Base-by-base conservation (phyloP, 768 basidiomycete species). In the Hygrophorus russula region DNA sequence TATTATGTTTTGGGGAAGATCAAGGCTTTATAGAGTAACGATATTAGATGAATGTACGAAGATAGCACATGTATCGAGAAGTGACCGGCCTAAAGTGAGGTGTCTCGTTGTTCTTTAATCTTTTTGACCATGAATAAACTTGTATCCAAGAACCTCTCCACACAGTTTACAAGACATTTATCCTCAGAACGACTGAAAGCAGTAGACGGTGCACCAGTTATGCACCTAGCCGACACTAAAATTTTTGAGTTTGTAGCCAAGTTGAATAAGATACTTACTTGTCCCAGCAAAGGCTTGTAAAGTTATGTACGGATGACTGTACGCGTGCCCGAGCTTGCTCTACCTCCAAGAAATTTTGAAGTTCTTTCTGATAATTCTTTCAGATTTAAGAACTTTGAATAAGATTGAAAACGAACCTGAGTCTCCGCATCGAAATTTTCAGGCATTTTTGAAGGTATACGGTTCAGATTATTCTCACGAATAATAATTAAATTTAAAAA, bases 271-370 rank as follows among this genome's bases (percentile, higher is more conserved):
- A 48, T 30, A 68, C 76, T 59, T 55, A 92, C 89, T 93, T 90
- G 68, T 91, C 85, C 88, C 90, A 93, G 60, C 90, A 92, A 64
- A 80, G 78, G 54, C 74, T 73, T 13, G 91, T 92, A 51, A 92
- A 71, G 39, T 68, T 74, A 49, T 90, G 89, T 34, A 92, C 79
- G 20, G 74, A 67, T 18, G 74, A 65, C 52, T 89, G 76, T 39
- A 88, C 52, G 48, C 64, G 68, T 14, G 71, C 71, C 66, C 70
- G 45, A 1, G 80, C 76, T 58, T 92, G 89, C 65, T 91, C 80
- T 46, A 74, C 75, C 54, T 89, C 85, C 46, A 94, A 62, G 64
- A 91, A 92, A 13, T 64, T 59, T 24, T 76, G 63, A 34, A 96
- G 75, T 60, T 96, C 92, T 67, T 82, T 86, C 91, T 94, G 46